Evolutionary conservation across 1,284 basidiomycete species (phyloP).

Genomic region (Rhodotorula sp.): DNA sequence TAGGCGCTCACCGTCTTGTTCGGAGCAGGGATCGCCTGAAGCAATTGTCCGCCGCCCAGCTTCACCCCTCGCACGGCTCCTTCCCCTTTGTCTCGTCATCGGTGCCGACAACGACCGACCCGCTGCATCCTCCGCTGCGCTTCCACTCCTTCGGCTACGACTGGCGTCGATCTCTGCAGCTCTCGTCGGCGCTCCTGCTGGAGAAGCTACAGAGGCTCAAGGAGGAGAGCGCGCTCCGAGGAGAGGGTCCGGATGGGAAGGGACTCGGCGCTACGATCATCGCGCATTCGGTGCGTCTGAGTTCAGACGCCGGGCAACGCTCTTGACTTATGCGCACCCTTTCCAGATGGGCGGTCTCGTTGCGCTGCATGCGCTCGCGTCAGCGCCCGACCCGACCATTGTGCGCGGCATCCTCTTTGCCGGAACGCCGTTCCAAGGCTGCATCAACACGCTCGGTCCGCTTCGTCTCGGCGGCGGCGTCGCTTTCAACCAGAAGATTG

Average conservation of each 20-base stretch:
- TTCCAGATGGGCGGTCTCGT: conserved; percentile 50
- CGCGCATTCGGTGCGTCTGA: conserved; percentile 44
- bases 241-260: conserved; percentile 23
- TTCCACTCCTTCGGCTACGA: conserved; percentile 50
- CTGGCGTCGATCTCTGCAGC: conserved; percentile 44
- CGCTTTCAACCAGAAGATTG: conserved; percentile 38
- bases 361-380: conserved; percentile 48
- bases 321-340: too few species aligned
- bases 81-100: conserved; percentile 11
- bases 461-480: conserved; percentile 49
- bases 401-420: conserved; percentile 49
- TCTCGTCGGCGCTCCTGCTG: conserved; percentile 30
- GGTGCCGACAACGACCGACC: background rate
- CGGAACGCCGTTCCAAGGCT: conserved; percentile 41
- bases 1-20: background rate
- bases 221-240: conserved; percentile 33
- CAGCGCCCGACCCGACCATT: conserved; percentile 46
- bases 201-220: conserved; percentile 40
- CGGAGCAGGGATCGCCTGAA: conserved; percentile 30
- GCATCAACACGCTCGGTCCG: conserved; percentile 50
- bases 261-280: conserved; percentile 49
- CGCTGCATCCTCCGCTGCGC: conserved; percentile 21
- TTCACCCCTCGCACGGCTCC: background rate
- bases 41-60: background rate
- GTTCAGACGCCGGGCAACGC: background rate